Evolutionary conservation across 139 green algal species (phyloP).

Genomic region (Dunaliella sp.): DNA sequence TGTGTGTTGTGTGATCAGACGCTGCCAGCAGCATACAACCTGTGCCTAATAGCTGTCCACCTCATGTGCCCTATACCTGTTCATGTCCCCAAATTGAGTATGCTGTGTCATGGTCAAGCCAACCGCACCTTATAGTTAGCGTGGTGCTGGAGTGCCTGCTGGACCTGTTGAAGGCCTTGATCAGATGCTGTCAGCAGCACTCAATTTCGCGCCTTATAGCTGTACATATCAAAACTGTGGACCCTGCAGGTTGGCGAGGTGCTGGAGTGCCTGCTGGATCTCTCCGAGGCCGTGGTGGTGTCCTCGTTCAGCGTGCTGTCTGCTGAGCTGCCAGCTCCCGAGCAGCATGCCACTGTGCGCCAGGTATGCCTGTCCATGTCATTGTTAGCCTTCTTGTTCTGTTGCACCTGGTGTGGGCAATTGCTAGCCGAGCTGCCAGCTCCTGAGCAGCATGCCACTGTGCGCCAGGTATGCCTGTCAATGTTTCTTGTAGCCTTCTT

Average conservation of each 20-base stretch:
- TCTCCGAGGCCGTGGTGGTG: conserved; percentile 20
- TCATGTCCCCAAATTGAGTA: not conserved
- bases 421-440: not conserved
- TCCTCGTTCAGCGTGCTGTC: not conserved
- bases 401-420: too few species aligned
- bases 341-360: not conserved
- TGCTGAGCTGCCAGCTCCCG: not conserved
- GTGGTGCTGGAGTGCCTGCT: not conserved
- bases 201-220: too few species aligned
- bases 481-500: too few species aligned
- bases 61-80: not conserved
- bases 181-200: too few species aligned
- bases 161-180: too few species aligned
- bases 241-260: conserved; percentile 9
- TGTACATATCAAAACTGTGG: not conserved
- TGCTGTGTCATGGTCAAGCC: too few species aligned
- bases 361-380: too few species aligned
- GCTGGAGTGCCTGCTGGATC: conserved; percentile 31
- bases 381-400: too few species aligned
- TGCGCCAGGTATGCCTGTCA: too few species aligned
- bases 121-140: too few species aligned
- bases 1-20: not conserved
- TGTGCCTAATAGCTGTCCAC: too few species aligned
- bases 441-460: not conserved
- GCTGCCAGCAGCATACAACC: too few species aligned